Conservation (phyloP, 1,284 basidiomycete genomes). For the Inonotus obliquus region DNA sequence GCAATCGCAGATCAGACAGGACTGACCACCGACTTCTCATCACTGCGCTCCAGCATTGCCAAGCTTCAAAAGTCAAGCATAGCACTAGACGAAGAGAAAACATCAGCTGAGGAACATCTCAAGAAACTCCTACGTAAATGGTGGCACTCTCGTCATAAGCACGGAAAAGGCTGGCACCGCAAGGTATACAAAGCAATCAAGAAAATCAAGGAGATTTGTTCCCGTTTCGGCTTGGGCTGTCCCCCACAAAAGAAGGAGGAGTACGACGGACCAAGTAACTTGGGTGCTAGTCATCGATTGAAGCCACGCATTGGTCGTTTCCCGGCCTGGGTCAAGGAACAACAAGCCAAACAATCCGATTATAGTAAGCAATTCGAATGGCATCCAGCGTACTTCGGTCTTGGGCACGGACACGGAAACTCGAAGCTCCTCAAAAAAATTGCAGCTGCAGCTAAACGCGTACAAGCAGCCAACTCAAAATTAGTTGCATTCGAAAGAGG, state of each 20-base stretch:
- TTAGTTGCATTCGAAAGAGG: slow-evolving; percentile 77
- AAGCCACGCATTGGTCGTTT: slow-evolving; percentile 19
- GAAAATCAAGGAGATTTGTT: slow-evolving; percentile 19
- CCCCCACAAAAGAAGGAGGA: neutral
- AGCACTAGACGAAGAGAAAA: slow-evolving; percentile 51
- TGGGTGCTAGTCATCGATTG: slow-evolving; percentile 10
- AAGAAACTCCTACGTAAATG: slow-evolving; percentile 14
- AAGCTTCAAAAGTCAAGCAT: slow-evolving; percentile 47
- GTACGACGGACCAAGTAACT: neutral
- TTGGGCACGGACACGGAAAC: slow-evolving; percentile 17
- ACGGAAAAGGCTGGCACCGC: neutral
- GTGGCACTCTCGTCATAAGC: slow-evolving; percentile 6
- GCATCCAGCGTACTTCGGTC: slow-evolving; percentile 4
- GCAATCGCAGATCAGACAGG: slow-evolving; percentile 10
- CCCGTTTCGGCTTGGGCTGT: slow-evolving; percentile 28
- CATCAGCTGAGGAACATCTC: slow-evolving; percentile 29
- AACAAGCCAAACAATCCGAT: slow-evolving; percentile 11
- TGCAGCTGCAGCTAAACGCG: slow-evolving; percentile 55
- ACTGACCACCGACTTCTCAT: slow-evolving; percentile 14
- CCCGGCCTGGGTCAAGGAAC: slow-evolving; percentile 17
- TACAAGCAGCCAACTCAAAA: slow-evolving; percentile 67
- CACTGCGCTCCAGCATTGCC: slow-evolving; percentile 40
- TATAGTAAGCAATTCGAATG: neutral
- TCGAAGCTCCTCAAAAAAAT: slow-evolving; percentile 37
- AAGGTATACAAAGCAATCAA: slow-evolving; percentile 8